A percentile compares a stretch with the other conserved stretches of the same genome.
phyloP scores from a whole-genome alignment of 2,329 filamentous ascomycete species.

The Botrytis elliptica region DNA sequence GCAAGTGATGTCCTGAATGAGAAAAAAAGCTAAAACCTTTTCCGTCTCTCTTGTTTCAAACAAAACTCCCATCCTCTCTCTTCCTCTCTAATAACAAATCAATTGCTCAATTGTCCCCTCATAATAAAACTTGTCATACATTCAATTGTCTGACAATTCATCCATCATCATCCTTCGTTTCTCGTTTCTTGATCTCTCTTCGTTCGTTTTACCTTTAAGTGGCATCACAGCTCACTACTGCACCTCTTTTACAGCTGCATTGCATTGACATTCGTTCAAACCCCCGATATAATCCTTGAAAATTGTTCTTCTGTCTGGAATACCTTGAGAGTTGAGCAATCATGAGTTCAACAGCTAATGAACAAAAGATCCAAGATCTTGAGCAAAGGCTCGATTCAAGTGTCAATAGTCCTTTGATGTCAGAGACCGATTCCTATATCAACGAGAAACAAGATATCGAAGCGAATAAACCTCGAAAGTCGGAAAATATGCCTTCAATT shows the following conservation, averaged over 20 bases:
- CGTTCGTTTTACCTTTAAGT: constrained; percentile 10
- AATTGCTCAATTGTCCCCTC: neutral
- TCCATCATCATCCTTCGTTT: constrained; percentile 15
- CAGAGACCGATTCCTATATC: neutral
- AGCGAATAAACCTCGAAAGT: constrained; percentile 18
- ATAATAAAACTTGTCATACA: constrained; percentile 19
- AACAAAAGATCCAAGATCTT: constrained; percentile 24
- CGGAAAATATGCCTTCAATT: constrained; percentile 43
- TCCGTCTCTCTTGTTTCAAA: neutral
- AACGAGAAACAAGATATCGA: constrained; percentile 21
- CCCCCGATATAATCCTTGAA: constrained; percentile 5
- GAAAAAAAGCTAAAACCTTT: constrained; percentile 1
- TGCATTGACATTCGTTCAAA: constrained; percentile 10
- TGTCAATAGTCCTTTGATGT: constrained; percentile 1
- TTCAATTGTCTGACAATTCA: constrained; percentile 21
- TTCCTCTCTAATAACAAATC: neutral
- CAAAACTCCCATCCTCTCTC: neutral
- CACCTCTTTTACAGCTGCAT: neutral
- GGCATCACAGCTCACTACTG: constrained; percentile 3
- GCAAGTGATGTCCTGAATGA: constrained; percentile 2
- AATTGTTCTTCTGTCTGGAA: neutral
- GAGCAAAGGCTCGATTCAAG: constrained; percentile 22
- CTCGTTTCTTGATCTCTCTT: neutral
- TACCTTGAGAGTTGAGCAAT: constrained; percentile 14
- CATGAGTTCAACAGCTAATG: constrained; percentile 28